These are phyloP conservation scores for Cadophora sp. DNA, from an alignment of 2,329 filamentous ascomycete species.

Conservation along the genomic window DNA sequence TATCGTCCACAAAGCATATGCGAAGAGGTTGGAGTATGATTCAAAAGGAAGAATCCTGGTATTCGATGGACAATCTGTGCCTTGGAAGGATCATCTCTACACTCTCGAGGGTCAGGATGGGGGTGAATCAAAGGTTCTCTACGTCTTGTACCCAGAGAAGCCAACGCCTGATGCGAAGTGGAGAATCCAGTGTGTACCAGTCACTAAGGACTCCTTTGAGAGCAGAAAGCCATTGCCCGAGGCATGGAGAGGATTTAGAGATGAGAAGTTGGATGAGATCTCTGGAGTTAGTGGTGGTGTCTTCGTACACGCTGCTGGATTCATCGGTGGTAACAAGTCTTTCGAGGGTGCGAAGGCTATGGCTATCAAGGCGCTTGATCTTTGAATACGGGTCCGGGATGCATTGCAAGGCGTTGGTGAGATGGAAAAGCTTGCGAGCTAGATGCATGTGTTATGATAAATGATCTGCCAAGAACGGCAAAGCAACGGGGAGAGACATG, in stretches of 20 bases:
- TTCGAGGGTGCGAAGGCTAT: slow-evolving; percentile 88
- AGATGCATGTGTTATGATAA: slow-evolving; percentile 17
- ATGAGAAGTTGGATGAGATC: slow-evolving; percentile 80
- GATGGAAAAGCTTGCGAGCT: slow-evolving; percentile 26
- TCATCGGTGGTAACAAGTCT: slow-evolving; percentile 94
- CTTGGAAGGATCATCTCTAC: slow-evolving; percentile 98
- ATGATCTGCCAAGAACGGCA: slow-evolving; percentile 20
- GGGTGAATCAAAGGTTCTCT: slow-evolving; percentile 69
- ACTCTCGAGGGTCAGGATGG: slow-evolving; percentile 73
- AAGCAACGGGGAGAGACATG: background rate
- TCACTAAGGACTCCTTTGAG: slow-evolving; percentile 83
- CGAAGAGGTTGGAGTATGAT: slow-evolving; percentile 71
- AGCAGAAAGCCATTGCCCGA: slow-evolving; percentile 92
- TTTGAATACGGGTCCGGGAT: slow-evolving; percentile 34
- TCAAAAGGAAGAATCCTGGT: slow-evolving; percentile 81
- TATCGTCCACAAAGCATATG: slow-evolving; percentile 79
- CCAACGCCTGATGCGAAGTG: slow-evolving; percentile 79
- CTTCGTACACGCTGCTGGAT: slow-evolving; percentile 93
- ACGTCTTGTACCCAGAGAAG: slow-evolving; percentile 91
- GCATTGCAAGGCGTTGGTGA: slow-evolving; percentile 39
- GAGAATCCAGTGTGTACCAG: slow-evolving; percentile 92
- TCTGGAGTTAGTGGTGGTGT: slow-evolving; percentile 76
- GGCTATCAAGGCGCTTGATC: slow-evolving; percentile 75
- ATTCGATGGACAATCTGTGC: slow-evolving; percentile 77
- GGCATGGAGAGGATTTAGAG: slow-evolving; percentile 88